Evolutionary conservation across 371 early-diverging fungal genomes (phyloP), one percentile per base, ranked within the genome.

Genomic region (Actinomortierella ambigua): DNA sequence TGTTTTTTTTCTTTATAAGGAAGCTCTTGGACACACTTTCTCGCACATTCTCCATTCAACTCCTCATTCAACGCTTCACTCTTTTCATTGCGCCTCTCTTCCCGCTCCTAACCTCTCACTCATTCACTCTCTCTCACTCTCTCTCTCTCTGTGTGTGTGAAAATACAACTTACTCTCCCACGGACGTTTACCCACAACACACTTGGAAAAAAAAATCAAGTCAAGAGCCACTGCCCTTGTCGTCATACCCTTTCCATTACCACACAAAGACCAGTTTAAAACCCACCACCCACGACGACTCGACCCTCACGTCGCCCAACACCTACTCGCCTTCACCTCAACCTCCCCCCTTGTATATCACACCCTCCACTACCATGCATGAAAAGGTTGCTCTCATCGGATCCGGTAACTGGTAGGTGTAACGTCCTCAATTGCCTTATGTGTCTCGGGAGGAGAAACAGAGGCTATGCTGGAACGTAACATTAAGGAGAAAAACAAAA

Each of bases 381-480:
- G 92, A 95, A 81, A 89, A 88, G 64, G 94, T 95, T 20, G 88
- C 90, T 68, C 80, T 97, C 57, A 92, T 96, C 57, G 98, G 98
- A 39, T 93, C 94, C 3, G 98, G 98, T 60, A 97, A 97, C 83
- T 97, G 96, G 96, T 93, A 88, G 66, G 73, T 54, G 52, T 28
- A 13, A 2, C 40, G 7, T 40, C 9, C 46, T 39, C 28, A 29
- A 15, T 49, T 41, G 7, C 13, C 26, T 61, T 17, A 42, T 52
- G 27, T 75, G n/a, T n/a, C n/a, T n/a, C n/a, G n/a, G n/a, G n/a
- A n/a, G n/a, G n/a, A n/a, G n/a, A n/a, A n/a, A n/a, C 11, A 11
- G 34, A 34, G 34, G 34, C 34, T 34, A 34, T 34, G 34, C 34
- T 34, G 34, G 34, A 34, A 11, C 11, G 46, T 22, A 34, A 50